These are phyloP conservation scores for Aspergillus sclerotialis DNA, from an alignment of 2,329 filamentous ascomycete genomes.

Conservation along the genomic window DNA sequence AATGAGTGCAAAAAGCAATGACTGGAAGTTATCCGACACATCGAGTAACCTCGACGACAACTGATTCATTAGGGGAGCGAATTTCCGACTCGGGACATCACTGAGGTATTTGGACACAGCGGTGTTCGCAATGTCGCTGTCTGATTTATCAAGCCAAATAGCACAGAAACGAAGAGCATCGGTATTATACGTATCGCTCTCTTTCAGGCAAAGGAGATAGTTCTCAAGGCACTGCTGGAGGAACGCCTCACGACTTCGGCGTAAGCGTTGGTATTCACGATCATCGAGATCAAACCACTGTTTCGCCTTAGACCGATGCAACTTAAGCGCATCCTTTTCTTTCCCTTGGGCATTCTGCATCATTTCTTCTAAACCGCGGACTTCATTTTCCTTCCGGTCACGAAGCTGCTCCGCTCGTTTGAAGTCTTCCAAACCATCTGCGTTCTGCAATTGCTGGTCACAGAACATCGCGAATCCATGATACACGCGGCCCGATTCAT, in stretches of 20 bases:
- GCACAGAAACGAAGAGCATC: constrained; percentile 88
- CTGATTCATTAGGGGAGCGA: constrained; percentile 90
- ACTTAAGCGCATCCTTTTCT: constrained; percentile 52
- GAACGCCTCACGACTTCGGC: constrained; percentile 70
- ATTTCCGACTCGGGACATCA: constrained; percentile 81
- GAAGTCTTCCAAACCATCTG: constrained; percentile 77
- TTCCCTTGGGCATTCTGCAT: constrained; percentile 42
- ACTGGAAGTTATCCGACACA: constrained; percentile 64
- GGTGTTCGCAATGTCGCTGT: constrained; percentile 67
- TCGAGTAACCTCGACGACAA: constrained; percentile 85
- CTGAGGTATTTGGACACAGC: constrained; percentile 64
- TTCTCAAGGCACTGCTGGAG: constrained; percentile 87
- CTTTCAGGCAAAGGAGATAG: constrained; percentile 75
- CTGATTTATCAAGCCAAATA: constrained; percentile 83
- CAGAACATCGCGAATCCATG: constrained; percentile 95
- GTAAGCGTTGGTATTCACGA: constrained; percentile 73
- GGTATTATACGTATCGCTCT: constrained; percentile 82
- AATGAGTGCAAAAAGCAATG: constrained; percentile 64
- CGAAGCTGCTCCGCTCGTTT: constrained; percentile 71
- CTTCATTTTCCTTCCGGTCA: constrained; percentile 73
- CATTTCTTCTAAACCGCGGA: constrained; percentile 62
- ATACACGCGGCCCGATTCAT: constrained; percentile 79
- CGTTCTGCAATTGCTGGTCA: constrained; percentile 84
- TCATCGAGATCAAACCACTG: constrained; percentile 88
- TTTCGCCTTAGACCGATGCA: constrained; percentile 64